Conservation (phyloP, 176 grass and related monocot genomes). For the Cenchrus fungigraminus region DNA sequence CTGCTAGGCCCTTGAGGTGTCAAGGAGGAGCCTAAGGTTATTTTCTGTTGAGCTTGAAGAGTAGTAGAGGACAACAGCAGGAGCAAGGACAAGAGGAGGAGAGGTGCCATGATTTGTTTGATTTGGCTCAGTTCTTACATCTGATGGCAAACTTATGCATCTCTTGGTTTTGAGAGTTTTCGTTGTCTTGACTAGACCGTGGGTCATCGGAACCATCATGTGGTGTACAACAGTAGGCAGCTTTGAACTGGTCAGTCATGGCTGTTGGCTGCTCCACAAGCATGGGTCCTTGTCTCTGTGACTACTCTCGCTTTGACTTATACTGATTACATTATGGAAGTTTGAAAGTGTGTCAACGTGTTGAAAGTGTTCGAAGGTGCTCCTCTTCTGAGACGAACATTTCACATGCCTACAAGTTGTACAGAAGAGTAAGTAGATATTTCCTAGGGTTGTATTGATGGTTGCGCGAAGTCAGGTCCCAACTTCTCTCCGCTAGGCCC, state of each 20-base stretch:
- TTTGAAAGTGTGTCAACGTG: too few relatives aligned
- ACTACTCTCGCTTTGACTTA: background rate
- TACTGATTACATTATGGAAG: background rate
- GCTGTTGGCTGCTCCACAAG: too few relatives aligned
- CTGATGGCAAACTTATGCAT: constrained; percentile 22
- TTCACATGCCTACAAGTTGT: background rate
- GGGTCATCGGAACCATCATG: too few relatives aligned
- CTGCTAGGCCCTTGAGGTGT: too few relatives aligned
- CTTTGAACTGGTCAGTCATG: too few relatives aligned
- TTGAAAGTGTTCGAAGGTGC: background rate
- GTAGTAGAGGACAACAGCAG: too few relatives aligned
- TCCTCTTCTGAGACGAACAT: background rate
- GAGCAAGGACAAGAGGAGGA: background rate
- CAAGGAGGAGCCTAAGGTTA: too few relatives aligned
- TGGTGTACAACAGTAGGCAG: too few relatives aligned
- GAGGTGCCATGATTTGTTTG: background rate
- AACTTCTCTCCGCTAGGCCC: background rate
- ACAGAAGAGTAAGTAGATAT: background rate
- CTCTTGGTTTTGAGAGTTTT: background rate
- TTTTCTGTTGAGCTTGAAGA: too few relatives aligned
- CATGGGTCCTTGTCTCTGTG: background rate
- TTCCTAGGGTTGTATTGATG: background rate
- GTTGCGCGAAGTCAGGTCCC: background rate
- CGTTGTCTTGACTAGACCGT: too few relatives aligned
- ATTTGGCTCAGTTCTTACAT: background rate